Base-by-base conservation (phyloP, 139 green algal species). In the Picochlorum sp. region DNA sequence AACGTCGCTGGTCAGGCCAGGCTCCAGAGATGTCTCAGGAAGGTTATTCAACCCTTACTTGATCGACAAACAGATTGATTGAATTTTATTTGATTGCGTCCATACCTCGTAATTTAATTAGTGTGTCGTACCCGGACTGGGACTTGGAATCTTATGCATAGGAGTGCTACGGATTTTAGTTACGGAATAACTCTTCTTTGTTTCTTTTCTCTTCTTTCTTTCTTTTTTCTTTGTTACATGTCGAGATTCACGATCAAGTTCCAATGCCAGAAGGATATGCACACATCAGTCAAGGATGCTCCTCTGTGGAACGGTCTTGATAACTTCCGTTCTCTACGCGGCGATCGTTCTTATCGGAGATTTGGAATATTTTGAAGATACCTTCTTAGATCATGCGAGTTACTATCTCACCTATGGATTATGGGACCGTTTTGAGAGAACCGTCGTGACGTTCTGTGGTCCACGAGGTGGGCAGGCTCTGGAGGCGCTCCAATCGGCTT, bases 401-500 rank as follows among this genome's bases (percentile, higher is more conserved):
- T 46, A 67, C n/a, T 24, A 46, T 34, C 15, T 59, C 8, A 38
- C 51, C 6, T 38, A 30, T n/a, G 51, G 51, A 38, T 59, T 59
- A 59, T 30, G 20, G 20, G 20, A 59, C 8, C 34, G 34, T 11
- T 41, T 41, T 41, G 34, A 41, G 34, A 41, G 34, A 41, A 9
- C 8, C 34, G 34, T 41, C 34, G 34, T 41, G 7, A 13, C 8
- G 7, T 9, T 9, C 2, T 41, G 6, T 41, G 34, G 34, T 24
- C n/a, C 47, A n/a, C n/a, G 47, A 56, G 47, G 7, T 56, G 18
- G 6, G 18, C 47, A 56, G 47, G n/a, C 47, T 26, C 18, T 56
- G 10, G 18, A 56, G 18, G 18, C n/a, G 9, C 47, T 21, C 11
- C 71, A 30, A 4, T 60, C 7, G 81, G 69, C 66, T 61, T 56